Conservation (phyloP, 768 basidiomycete species). For the Lactarius hatsudake region DNA sequence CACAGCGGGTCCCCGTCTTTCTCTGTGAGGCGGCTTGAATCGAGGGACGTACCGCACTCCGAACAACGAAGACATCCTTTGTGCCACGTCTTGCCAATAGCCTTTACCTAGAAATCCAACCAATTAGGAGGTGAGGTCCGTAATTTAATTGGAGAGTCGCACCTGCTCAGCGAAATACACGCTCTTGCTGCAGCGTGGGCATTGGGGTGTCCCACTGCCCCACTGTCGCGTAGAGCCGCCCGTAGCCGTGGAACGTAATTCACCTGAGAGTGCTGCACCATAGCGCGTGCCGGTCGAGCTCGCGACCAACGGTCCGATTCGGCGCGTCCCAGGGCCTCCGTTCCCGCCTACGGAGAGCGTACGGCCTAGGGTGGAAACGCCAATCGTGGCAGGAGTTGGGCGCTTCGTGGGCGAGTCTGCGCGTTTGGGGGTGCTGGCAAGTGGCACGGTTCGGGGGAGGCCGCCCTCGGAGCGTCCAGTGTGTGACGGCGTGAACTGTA, state of each 20-base stretch:
- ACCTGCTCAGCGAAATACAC: conserved; percentile 90
- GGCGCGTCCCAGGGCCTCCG: not conserved
- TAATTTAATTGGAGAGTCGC: not conserved
- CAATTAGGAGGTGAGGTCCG: not conserved
- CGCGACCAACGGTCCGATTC: conserved; percentile 37
- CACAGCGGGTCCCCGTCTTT: conserved; percentile 74
- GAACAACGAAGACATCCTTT: conserved; percentile 75
- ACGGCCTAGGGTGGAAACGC: conserved; percentile 17
- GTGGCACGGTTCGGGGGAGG: conserved; percentile 54
- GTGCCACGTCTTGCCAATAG: conserved; percentile 77
- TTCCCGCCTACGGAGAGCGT: conserved; percentile 10
- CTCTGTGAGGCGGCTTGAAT: conserved; percentile 70
- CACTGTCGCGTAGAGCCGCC: conserved; percentile 39
- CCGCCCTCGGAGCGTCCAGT: conserved; percentile 46
- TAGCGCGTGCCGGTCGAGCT: conserved; percentile 65
- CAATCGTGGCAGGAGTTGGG: not conserved
- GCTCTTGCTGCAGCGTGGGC: conserved; percentile 67
- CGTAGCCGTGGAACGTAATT: conserved; percentile 31
- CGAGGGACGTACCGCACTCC: conserved; percentile 65
- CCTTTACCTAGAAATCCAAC: conserved; percentile 55
- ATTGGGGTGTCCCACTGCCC: conserved; percentile 57
- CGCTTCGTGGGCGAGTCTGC: conserved; percentile 16
- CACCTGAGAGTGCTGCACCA: conserved; percentile 49
- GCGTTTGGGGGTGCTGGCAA: conserved; percentile 28
- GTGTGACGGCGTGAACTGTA: conserved; percentile 40